Conservation (phyloP, 2,329 filamentous ascomycete species). For the Chaetoscypha palmicola region DNA sequence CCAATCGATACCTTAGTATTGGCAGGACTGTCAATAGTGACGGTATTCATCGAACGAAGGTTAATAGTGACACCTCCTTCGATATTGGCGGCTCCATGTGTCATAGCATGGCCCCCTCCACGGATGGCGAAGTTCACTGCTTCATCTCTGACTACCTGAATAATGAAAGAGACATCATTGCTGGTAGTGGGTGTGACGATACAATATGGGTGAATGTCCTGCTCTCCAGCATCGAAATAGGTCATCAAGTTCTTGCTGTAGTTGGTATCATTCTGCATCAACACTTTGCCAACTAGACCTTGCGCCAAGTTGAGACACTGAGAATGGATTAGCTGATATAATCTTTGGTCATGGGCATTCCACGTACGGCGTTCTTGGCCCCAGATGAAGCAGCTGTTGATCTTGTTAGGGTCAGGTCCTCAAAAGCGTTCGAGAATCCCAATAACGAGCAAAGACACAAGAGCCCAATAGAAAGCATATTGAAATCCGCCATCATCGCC, state of each 20-base stretch:
- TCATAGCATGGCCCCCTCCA: conserved; percentile 40
- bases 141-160: neutral
- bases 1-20: conserved; percentile 30
- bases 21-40: conserved; percentile 23
- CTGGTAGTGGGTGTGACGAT: neutral
- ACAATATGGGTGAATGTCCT: neutral
- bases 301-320: too few relatives aligned
- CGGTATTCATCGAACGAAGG: conserved; percentile 28
- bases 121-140: neutral
- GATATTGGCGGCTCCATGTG: conserved; percentile 40
- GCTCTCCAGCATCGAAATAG: neutral
- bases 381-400: too few relatives aligned
- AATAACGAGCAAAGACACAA: too few relatives aligned
- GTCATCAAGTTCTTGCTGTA: neutral
- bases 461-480: too few relatives aligned
- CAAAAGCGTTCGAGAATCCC: too few relatives aligned
- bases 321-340: too few relatives aligned
- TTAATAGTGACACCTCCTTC: conserved; percentile 41
- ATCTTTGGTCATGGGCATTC: too few relatives aligned
- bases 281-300: neutral
- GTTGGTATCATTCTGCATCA: neutral
- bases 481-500: too few relatives aligned
- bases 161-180: neutral
- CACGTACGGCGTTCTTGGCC: too few relatives aligned
- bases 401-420: too few relatives aligned